Base-by-base conservation (phyloP, 306 rosid genomes). In the Clitoria ternatea region DNA sequence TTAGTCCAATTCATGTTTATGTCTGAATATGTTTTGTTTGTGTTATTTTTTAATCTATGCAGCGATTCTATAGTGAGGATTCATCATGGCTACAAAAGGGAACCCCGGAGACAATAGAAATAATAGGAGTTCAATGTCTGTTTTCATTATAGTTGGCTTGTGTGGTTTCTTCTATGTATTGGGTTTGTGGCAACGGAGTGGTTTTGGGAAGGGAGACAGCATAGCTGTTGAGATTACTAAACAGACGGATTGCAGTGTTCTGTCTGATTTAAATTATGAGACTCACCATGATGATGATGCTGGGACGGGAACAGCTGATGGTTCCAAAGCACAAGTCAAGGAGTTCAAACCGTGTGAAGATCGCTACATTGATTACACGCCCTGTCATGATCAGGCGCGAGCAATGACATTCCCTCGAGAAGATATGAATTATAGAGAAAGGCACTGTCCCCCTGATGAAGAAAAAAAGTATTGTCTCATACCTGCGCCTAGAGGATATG, bases 171-270 rank as follows among this genome's bases (percentile, higher is more conserved):
- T 91, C 85, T 91, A 88, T 67, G 17, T 91, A 76, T 72, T 88
- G 74, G 97, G 97, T 53, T 86, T 87, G 10, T 91, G 97, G 97
- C 90, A 91, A 76, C 81, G 90, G 75, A 91, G 97, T 68, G 96
- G 97, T 54, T 91, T 85, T 50, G 97, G 97, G 43, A 91, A 91
- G 72, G 96, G 97, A 54, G 97, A 91, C 54, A 88, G 88, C 64
- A 91, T 91, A 75, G 97, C 97, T 2, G 56, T 80, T 74, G 84
- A 83, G 84, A 73, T 91, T 48, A 86, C 90, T 75, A 88, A 68
- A 52, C 88, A 85, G 10, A 70, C 92, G 3, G 96, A 91, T 71
- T 91, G 97, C 79, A 86, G 86, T 68, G 69, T 91, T 66, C 85
- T 88, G 6, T 75, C 86, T 5, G 85, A 85, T 75, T 44, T 91